Percentiles rank a stretch among this genome's conserved stretches.
Evolutionary conservation across 2,329 filamentous ascomycete genomes (phyloP).

Genomic region (Arthrinium phaeospermum): DNA sequence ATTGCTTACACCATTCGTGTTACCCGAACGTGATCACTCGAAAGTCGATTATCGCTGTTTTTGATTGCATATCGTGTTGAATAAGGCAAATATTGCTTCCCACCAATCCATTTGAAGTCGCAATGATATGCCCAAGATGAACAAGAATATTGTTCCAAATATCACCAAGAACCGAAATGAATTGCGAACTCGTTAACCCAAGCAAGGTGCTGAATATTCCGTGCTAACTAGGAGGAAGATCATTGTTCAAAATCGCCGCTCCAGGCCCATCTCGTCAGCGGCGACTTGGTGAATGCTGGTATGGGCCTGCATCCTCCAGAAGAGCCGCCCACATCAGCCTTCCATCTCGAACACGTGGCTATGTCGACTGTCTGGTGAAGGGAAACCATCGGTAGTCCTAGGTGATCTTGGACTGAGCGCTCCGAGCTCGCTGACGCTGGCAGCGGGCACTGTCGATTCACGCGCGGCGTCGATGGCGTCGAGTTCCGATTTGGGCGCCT

Average conservation of each 20-base stretch:
- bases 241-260: background rate
- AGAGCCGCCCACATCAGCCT: background rate
- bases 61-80: no score
- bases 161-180: background rate
- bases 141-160: no score
- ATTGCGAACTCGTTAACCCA: background rate
- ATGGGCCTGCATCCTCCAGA: background rate
- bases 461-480: background rate
- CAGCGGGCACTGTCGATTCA: background rate
- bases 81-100: no score
- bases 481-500: background rate
- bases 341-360: conserved; percentile 2
- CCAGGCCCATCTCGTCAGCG: background rate
- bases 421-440: background rate
- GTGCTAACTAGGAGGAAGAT: background rate
- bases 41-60: no score
- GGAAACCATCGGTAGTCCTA: background rate
- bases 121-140: no score
- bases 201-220: background rate
- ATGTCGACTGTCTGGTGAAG: conserved; percentile 12
- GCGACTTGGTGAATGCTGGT: background rate
- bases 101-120: no score
- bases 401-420: background rate
- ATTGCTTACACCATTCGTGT: background rate
- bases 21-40: background rate